A percentile compares a stretch with the other conserved stretches of the same genome.
Conservation (phyloP, 2,329 filamentous ascomycete genomes). For the Stemphylium lycopersici region DNA sequence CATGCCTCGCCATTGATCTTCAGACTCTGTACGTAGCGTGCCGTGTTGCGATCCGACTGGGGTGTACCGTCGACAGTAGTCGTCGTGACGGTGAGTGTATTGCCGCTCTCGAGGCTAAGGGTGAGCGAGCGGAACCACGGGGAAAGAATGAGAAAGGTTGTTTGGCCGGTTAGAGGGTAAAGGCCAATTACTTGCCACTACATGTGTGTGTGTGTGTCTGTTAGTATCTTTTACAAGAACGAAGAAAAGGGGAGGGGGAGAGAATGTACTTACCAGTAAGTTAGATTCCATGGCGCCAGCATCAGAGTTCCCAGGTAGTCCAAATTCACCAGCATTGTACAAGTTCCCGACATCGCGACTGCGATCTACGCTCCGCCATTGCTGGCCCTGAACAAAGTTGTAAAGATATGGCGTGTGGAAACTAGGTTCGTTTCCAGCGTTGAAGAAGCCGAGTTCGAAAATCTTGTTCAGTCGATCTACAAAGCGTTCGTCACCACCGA, state of each 20-base stretch:
- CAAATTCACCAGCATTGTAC: slow-evolving; percentile 60
- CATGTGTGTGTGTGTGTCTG: no score
- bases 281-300: slow-evolving; percentile 76
- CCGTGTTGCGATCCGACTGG: slow-evolving; percentile 49
- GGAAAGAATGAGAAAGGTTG: slow-evolving; percentile 66
- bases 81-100: slow-evolving; percentile 61
- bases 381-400: slow-evolving; percentile 42
- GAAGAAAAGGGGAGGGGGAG: not conserved
- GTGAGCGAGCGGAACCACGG: slow-evolving; percentile 57
- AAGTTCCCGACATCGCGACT: slow-evolving; percentile 65
- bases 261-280: slow-evolving; percentile 47
- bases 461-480: slow-evolving; percentile 65
- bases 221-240: slow-evolving; percentile 2
- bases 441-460: slow-evolving; percentile 64
- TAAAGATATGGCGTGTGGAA: slow-evolving; percentile 3
- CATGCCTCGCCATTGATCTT: slow-evolving; percentile 68
- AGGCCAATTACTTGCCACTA: slow-evolving; percentile 46
- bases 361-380: slow-evolving; percentile 65
- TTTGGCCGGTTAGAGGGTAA: slow-evolving; percentile 65
- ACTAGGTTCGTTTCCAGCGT: slow-evolving; percentile 70
- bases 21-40: slow-evolving; percentile 68
- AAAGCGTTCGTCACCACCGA: slow-evolving; percentile 64
- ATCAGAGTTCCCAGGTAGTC: slow-evolving; percentile 73
- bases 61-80: slow-evolving; percentile 21
- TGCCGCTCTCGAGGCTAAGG: slow-evolving; percentile 63